Evolutionary conservation across 2,329 filamentous ascomycete genomes (phyloP), one percentile per base, ranked within the genome.

Genomic region (Cladophialophora immunda): DNA sequence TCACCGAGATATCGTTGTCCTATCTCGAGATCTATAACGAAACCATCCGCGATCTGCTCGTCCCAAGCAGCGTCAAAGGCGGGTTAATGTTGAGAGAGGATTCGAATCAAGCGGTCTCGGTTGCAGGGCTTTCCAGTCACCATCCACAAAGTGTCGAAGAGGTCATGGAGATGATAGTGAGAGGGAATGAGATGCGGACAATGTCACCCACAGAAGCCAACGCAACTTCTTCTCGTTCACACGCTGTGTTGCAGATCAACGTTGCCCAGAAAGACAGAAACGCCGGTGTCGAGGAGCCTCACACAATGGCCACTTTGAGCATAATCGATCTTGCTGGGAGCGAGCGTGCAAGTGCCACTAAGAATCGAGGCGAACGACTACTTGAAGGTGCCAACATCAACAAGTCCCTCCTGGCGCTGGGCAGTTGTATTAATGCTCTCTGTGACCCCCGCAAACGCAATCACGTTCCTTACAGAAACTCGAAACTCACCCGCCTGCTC

Each of bases 21-120:
- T 99, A 98, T 75, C 86, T 99, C 41, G 95, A 99, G 77, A 99
- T 99, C 70, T 99, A 99, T 85, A 99, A 99, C 77, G 95, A 99
- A 82, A 97, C 94, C 0, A 99, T 99, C 74, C 92, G 95, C 60
- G 95, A 99, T 81, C 82, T 99, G 75, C 84, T 99, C 52, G 90
- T 95, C n/a, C 91, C 92, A 0, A 90, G 90, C 27, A 92, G 90
- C 41, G 92, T 89, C 79, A 95, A 94, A 80, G 86, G 89, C 71
- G 91, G 93, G 2, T 81, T 99, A 70, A 97, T 95, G 90, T 85
- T 99, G 47, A 90, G 95, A 56, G 95, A 99, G 80, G 95, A 99
- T 81, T 91, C 92, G 65, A 94, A 98, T 75, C 92, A 97, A 77
- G 89, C 92, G 11, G 95, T 99, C 7, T 95, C 92, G 0, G 95